Conservation (phyloP, 495 filamentous ascomycete genomes). For the Rhypophila decipiens region DNA sequence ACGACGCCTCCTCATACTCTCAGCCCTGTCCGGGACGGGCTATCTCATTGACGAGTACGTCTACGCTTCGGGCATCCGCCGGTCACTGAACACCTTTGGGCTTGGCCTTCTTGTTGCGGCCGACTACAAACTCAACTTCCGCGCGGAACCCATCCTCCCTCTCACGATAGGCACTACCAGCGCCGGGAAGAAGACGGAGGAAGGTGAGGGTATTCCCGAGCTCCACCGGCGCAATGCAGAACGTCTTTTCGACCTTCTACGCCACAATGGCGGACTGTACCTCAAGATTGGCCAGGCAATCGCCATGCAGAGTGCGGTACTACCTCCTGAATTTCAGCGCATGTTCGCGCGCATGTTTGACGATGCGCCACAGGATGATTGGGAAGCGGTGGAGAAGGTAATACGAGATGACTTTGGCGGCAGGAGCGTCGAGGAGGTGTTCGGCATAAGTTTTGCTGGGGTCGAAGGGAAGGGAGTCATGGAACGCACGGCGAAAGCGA, state of each 20-base stretch:
- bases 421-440: slow-evolving; percentile 74
- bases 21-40: slow-evolving; percentile 48
- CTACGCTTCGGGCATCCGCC: slow-evolving; percentile 70
- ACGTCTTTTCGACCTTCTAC: slow-evolving; percentile 69
- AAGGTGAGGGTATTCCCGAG: slow-evolving; percentile 42
- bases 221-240: slow-evolving; percentile 79
- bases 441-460: slow-evolving; percentile 73
- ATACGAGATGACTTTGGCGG: slow-evolving; percentile 83
- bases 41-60: slow-evolving; percentile 65
- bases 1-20: slow-evolving; percentile 62
- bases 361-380: slow-evolving; percentile 91
- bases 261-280: slow-evolving; percentile 85
- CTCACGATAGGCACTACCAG: not conserved
- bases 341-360: slow-evolving; percentile 98
- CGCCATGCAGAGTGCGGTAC: slow-evolving; percentile 91
- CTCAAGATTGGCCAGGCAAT: slow-evolving; percentile 98
- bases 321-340: slow-evolving; percentile 87
- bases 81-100: slow-evolving; percentile 75
- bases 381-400: slow-evolving; percentile 80
- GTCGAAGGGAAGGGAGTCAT: slow-evolving; percentile 65
- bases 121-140: slow-evolving; percentile 97
- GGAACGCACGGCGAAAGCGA: slow-evolving; percentile 80
- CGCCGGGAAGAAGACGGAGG: not conserved
- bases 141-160: slow-evolving; percentile 52
- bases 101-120: slow-evolving; percentile 73